phyloP scores from a whole-genome alignment of 2,329 filamentous ascomycete genomes.

The Pyricularia sp. region DNA sequence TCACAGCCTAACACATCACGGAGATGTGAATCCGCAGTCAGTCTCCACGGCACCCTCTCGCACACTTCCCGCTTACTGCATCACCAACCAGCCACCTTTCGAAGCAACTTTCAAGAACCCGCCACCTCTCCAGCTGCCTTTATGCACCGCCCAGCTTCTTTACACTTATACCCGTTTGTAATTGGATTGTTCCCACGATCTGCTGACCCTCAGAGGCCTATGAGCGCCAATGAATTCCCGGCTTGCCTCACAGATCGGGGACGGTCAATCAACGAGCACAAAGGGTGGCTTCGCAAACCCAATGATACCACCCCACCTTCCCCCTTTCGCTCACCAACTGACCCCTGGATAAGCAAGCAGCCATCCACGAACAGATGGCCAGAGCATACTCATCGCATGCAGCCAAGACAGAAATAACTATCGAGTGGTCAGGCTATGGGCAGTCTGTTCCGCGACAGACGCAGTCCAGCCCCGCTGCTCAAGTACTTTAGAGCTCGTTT shows the following conservation, averaged over 20 bases:
- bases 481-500: background rate
- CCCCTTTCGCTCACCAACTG: background rate
- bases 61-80: background rate
- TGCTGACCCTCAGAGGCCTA: too few species aligned
- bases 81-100: background rate
- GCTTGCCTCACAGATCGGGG: too few species aligned
- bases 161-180: too few species aligned
- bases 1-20: background rate
- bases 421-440: background rate
- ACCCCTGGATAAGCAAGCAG: background rate
- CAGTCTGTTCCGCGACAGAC: background rate
- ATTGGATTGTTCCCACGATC: too few species aligned
- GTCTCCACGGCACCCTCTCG: background rate
- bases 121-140: too few species aligned
- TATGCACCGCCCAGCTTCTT: too few species aligned
- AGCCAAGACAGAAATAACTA: background rate
- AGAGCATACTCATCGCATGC: background rate
- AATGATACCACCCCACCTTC: background rate
- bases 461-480: background rate
- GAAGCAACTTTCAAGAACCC: too few species aligned
- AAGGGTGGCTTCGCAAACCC: background rate
- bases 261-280: background rate
- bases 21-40: background rate
- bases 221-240: too few species aligned
- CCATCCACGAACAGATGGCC: background rate